Conservation (phyloP, 805 yeast species). For the Metschnikowia similis region DNA sequence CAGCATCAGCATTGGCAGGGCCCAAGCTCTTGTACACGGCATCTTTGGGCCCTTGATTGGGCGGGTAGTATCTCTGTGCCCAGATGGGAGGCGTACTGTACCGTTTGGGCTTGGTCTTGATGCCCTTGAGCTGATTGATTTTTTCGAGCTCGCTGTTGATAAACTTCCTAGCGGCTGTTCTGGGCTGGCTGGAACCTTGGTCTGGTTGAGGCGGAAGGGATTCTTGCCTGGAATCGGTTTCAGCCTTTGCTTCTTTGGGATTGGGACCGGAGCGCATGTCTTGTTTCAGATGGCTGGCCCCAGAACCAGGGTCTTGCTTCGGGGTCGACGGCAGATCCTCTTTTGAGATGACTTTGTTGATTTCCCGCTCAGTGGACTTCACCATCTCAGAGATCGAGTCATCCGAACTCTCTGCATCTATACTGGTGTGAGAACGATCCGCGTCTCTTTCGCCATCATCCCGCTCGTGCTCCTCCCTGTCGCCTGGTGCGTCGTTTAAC, state of each 20-base stretch:
- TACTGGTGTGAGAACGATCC: background rate
- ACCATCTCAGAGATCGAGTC: constrained; percentile 9
- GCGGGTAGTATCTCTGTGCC: constrained; percentile 66
- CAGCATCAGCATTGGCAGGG: constrained; percentile 6
- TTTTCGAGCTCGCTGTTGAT: constrained; percentile 22
- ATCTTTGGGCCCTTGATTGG: constrained; percentile 10
- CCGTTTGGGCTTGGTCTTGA: constrained; percentile 50
- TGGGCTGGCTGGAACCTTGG: no score
- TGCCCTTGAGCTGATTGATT: constrained; percentile 19
- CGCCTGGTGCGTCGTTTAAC: constrained; percentile 15
- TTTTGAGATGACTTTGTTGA: constrained; percentile 5
- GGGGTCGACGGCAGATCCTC: background rate
- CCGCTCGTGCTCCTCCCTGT: background rate
- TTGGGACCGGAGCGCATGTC: background rate
- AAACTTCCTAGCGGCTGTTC: background rate
- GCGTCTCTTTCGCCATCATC: background rate
- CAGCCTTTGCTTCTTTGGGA: no score
- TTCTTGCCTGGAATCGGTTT: no score
- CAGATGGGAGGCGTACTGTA: constrained; percentile 70
- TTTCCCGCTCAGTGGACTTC: constrained; percentile 7
- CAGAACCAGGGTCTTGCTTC: background rate
- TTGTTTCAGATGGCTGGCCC: background rate
- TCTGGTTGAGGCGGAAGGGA: no score
- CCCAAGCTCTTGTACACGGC: background rate
- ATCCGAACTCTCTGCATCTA: constrained; percentile 2